phyloP scores from a whole-genome alignment of 2,329 filamentous ascomycete genomes.

The Neophaeococcomyces mojaviensis region DNA sequence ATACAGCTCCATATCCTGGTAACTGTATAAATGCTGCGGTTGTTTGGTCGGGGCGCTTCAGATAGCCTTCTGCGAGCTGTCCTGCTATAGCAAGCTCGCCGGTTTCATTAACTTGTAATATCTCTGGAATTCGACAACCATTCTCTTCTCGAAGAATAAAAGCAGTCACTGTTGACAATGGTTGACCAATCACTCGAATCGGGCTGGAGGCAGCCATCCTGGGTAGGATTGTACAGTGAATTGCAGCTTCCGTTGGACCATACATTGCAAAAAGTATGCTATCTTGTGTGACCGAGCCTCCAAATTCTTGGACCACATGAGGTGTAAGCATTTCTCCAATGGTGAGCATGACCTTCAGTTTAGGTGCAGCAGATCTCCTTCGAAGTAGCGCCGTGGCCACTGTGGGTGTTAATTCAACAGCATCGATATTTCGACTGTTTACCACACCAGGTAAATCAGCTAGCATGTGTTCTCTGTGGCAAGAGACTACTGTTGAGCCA shows the following conservation, averaged over 20 bases:
- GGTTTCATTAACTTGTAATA: constrained; percentile 59
- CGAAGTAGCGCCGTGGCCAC: constrained; percentile 71
- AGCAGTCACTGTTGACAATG: constrained; percentile 72
- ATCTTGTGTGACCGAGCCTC: constrained; percentile 43
- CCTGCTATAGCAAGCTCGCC: constrained; percentile 81
- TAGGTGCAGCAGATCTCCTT: constrained; percentile 59
- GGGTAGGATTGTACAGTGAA: constrained; percentile 75
- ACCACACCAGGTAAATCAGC: constrained; percentile 66
- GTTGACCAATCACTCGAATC: constrained; percentile 65
- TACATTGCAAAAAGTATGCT: constrained; percentile 89
- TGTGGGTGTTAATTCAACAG: constrained; percentile 81
- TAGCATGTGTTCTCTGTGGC: constrained; percentile 61
- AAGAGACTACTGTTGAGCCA: constrained; percentile 65
- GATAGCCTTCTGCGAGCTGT: constrained; percentile 72
- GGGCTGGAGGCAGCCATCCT: constrained; percentile 50
- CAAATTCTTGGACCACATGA: constrained; percentile 72
- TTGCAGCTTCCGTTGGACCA: constrained; percentile 83
- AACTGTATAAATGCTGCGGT: constrained; percentile 61
- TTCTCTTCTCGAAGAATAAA: constrained; percentile 55
- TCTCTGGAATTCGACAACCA: constrained; percentile 33
- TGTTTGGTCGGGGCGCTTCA: constrained; percentile 74
- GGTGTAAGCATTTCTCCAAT: constrained; percentile 89
- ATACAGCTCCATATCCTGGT: constrained; percentile 58
- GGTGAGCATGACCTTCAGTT: constrained; percentile 65
- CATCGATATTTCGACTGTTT: constrained; percentile 61